Evolutionary conservation across 176 grass and related monocot species (phyloP).

Genomic region (Aegilops bicornis): DNA sequence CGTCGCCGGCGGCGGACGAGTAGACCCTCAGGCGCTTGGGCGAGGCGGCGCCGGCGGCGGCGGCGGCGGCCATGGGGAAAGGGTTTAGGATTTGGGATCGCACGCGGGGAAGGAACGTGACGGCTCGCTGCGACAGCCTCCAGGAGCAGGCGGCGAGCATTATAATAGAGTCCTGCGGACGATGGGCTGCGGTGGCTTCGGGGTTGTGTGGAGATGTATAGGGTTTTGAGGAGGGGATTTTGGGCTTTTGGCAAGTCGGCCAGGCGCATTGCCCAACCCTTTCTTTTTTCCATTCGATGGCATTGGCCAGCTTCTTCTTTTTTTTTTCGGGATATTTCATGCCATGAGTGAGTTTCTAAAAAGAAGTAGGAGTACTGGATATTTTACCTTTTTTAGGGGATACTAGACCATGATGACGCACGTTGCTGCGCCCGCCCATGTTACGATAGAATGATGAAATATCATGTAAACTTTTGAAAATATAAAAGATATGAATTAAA

Average conservation of each 20-base stretch:
- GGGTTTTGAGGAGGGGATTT: slow-evolving; percentile 26
- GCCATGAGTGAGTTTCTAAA: no score
- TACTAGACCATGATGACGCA: no score
- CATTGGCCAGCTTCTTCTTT: no score
- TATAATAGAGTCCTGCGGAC: background rate
- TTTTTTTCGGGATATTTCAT: no score
- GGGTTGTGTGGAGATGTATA: slow-evolving; percentile 13
- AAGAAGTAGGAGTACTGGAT: no score
- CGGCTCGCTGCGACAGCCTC: slow-evolving; percentile 59
- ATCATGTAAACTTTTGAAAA: no score
- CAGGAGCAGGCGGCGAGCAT: slow-evolving; percentile 52
- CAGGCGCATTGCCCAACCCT: background rate
- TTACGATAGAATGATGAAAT: no score
- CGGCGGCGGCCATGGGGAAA: slow-evolving; percentile 49
- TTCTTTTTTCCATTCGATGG: no score
- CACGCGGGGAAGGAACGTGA: slow-evolving; percentile 34
- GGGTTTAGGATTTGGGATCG: slow-evolving; percentile 42
- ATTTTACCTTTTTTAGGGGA: no score
- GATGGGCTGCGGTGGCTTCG: background rate
- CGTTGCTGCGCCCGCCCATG: no score
- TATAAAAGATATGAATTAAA: no score
- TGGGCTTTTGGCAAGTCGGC: background rate
- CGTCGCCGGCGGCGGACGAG: slow-evolving; percentile 21
- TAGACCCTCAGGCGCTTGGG: slow-evolving; percentile 58
- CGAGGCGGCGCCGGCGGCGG: slow-evolving; percentile 27